phyloP scores from a whole-genome alignment of 2,329 filamentous ascomycete genomes.

The Penicillium sp. region DNA sequence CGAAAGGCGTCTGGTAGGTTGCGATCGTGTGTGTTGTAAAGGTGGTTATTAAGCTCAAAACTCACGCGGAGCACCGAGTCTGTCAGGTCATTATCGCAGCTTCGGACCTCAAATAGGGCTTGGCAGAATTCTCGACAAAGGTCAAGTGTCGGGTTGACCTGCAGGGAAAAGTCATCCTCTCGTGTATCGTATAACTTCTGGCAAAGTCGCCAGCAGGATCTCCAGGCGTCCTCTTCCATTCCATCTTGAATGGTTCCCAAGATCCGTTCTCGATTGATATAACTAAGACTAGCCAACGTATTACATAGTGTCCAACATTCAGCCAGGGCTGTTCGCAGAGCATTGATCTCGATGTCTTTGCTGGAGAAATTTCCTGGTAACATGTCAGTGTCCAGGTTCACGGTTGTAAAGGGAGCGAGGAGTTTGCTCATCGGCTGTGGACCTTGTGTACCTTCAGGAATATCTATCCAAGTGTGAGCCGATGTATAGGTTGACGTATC shows the following conservation, averaged over 20 bases:
- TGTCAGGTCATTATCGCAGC: slow-evolving; percentile 72
- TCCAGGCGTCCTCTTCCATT: slow-evolving; percentile 86
- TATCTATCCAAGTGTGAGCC: slow-evolving; percentile 24
- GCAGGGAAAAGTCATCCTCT: slow-evolving; percentile 68
- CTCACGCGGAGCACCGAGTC: slow-evolving; percentile 90
- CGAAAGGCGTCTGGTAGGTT: slow-evolving; percentile 82
- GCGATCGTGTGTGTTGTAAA: slow-evolving; percentile 89
- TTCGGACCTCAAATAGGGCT: slow-evolving; percentile 81
- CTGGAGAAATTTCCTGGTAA: slow-evolving; percentile 45
- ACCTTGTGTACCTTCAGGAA: slow-evolving; percentile 30
- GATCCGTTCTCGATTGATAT: slow-evolving; percentile 75
- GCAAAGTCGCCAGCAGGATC: slow-evolving; percentile 89
- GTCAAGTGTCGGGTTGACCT: slow-evolving; percentile 75
- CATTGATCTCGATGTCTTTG: slow-evolving; percentile 59
- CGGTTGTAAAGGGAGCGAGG: slow-evolving; percentile 21
- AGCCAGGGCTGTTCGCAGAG: slow-evolving; percentile 73
- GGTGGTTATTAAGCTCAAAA: slow-evolving; percentile 92
- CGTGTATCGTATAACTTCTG: slow-evolving; percentile 83
- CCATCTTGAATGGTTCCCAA: slow-evolving; percentile 75
- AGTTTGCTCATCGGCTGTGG: background rate
- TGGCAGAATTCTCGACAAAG: slow-evolving; percentile 91
- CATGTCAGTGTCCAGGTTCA: slow-evolving; percentile 22
- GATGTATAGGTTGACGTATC: slow-evolving; percentile 13
- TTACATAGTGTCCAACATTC: slow-evolving; percentile 96
- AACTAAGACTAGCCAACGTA: slow-evolving; percentile 81